Percentiles rank a stretch among this genome's conserved stretches.
Conservation (phyloP, 2,329 filamentous ascomycete species). For the Colletotrichum melonis region DNA sequence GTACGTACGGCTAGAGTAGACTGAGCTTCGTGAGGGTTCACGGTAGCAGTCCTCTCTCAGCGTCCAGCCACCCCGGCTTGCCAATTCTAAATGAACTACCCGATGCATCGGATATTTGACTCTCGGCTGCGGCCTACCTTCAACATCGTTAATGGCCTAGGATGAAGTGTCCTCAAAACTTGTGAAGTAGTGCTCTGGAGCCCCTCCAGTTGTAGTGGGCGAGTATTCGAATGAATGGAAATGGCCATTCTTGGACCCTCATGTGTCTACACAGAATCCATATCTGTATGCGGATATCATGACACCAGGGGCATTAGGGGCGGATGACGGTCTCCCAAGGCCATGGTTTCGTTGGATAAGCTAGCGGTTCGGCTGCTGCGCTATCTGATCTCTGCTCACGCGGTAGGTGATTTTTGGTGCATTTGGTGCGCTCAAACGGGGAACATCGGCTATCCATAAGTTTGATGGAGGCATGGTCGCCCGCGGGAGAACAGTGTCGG, state of each 20-base stretch:
- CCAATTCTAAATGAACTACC: background rate
- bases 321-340: constrained; percentile 16
- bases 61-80: background rate
- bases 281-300: background rate
- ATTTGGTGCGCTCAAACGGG: background rate
- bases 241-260: constrained; percentile 2
- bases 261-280: background rate
- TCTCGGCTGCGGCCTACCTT: background rate
- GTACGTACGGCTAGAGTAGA: background rate
- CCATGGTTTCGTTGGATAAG: constrained; percentile 20
- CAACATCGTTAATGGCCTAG: background rate
- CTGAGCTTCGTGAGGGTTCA: background rate
- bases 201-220: background rate
- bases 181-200: background rate
- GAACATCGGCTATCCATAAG: background rate
- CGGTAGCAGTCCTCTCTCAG: background rate
- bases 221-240: background rate
- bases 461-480: background rate
- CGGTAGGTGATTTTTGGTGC: background rate
- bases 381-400: background rate
- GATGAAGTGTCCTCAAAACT: background rate
- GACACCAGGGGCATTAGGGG: background rate
- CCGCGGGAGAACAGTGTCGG: background rate
- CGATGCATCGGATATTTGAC: constrained; percentile 20
- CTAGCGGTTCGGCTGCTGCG: constrained; percentile 19